Base-by-base conservation (phyloP, 345 rosid species). In the Firmiana major region DNA sequence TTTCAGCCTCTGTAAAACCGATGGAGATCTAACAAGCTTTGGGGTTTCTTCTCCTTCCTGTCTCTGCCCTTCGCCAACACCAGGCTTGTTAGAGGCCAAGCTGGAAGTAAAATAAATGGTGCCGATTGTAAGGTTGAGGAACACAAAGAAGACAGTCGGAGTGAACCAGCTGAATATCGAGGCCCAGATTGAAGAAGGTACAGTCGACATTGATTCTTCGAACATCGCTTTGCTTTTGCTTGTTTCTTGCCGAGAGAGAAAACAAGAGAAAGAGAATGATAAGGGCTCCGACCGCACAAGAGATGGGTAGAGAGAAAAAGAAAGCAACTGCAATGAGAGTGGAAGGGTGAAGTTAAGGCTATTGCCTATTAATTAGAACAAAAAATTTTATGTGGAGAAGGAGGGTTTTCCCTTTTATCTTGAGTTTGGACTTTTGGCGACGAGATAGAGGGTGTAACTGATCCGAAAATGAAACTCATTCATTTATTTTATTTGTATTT, bases 1-100 rank as follows among this genome's bases (percentile, higher is more conserved):
- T 77, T 86, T 92, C 71, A 92, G 87, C 55, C 93, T 89, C 19
- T 91, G 91, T 58, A 94, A 77, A n/a, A 90, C 31, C 19, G 98
- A 91, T 3, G 98, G 94, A 82, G 97, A 88, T 75, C 94, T 84
- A 66, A 34, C 79, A 77, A 88, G 80, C 43, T 83, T 60, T 79
- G 86, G 53, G 6, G 17, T 34, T 26, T 40, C 65, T 17, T 76
- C 48, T 66, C 53, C 36, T 82, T 83, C 26, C 60, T 38, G 55
- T 38, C 36, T 63, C 4, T 81, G 34, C 19, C 28, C 51, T 15
- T 66, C 75, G 79, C 2, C 72, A 63, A 2, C 57, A 75, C 3
- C 13, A 49, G 38, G 51, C 46, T 78, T 59, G 71, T 79, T 79
- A 43, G 88, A 81, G 55, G 88, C 83, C 19, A 86, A 79, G 66